Evolutionary conservation across 495 filamentous ascomycete species (phyloP).

Genomic region (Talaromyces adpressus): DNA sequence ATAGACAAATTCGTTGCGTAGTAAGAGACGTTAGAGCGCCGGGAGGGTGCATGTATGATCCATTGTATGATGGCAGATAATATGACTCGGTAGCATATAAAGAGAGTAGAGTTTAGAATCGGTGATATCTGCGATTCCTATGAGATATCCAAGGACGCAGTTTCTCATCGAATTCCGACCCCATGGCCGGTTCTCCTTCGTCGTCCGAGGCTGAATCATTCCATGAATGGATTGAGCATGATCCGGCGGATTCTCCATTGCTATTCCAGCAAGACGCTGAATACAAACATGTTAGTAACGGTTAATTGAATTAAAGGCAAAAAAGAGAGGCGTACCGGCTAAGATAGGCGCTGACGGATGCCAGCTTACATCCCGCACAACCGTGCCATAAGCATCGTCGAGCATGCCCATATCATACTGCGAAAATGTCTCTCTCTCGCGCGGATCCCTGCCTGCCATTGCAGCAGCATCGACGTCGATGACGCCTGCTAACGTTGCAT

Average conservation of each 20-base stretch:
- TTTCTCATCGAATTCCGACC: conserved; percentile 52
- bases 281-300: conserved; percentile 12
- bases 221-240: conserved; percentile 70
- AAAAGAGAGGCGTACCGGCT: conserved; percentile 54
- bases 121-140: not conserved
- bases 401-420: conserved; percentile 19
- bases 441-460: not conserved
- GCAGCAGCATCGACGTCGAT: conserved; percentile 74
- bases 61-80: no score
- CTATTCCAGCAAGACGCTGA: conserved; percentile 77
- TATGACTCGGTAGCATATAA: not conserved
- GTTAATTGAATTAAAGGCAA: conserved; percentile 1
- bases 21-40: not conserved
- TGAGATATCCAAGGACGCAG: conserved; percentile 13
- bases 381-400: conserved; percentile 58
- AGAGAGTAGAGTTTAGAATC: not conserved
- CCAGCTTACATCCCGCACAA: conserved; percentile 92
- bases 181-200: conserved; percentile 58
- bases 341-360: conserved; percentile 85
- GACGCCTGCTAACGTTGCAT: conserved; percentile 75
- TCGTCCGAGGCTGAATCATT: conserved; percentile 57
- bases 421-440: not conserved
- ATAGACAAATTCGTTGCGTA: not conserved
- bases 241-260: conserved; percentile 59
- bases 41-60: not conserved